These are phyloP conservation scores for Picea glauca DNA, from an alignment of 75 land plant species.

Conservation along the genomic window DNA sequence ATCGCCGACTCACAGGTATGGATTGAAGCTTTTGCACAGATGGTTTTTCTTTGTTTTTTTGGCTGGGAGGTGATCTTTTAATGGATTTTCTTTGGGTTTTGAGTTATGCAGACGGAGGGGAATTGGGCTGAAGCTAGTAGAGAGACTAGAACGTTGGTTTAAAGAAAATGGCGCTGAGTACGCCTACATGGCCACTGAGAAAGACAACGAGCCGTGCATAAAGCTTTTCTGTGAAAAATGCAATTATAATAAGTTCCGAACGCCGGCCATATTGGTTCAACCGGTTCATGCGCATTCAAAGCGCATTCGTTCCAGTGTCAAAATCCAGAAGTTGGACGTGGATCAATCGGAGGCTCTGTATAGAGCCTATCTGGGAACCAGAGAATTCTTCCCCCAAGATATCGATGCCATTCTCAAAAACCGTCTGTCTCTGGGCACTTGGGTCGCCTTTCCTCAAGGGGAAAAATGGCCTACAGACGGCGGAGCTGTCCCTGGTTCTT, in stretches of 20 bases:
- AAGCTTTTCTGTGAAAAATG: constrained; percentile 60
- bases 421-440: constrained; percentile 68
- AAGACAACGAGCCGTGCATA: constrained; percentile 74
- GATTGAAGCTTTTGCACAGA: too few relatives aligned
- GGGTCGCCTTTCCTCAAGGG: constrained; percentile 42
- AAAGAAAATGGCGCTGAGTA: constrained; percentile 61
- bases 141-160: constrained; percentile 74
- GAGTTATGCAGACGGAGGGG: constrained; percentile 65
- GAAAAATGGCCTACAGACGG: neutral
- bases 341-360: constrained; percentile 69
- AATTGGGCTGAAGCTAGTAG: constrained; percentile 60
- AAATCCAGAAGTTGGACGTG: constrained; percentile 31
- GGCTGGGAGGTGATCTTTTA: neutral
- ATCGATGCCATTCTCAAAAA: constrained; percentile 65
- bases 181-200: constrained; percentile 90
- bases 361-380: constrained; percentile 42
- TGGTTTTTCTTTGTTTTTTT: neutral
- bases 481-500: constrained; percentile 36
- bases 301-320: constrained; percentile 11
- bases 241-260: constrained; percentile 68
- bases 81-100: neutral
- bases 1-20: constrained; percentile 65
- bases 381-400: constrained; percentile 92
- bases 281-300: constrained; percentile 66
- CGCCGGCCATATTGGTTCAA: constrained; percentile 77